Conservation (phyloP, 139 green algal genomes). For the Penium margaritaceum region DNA sequence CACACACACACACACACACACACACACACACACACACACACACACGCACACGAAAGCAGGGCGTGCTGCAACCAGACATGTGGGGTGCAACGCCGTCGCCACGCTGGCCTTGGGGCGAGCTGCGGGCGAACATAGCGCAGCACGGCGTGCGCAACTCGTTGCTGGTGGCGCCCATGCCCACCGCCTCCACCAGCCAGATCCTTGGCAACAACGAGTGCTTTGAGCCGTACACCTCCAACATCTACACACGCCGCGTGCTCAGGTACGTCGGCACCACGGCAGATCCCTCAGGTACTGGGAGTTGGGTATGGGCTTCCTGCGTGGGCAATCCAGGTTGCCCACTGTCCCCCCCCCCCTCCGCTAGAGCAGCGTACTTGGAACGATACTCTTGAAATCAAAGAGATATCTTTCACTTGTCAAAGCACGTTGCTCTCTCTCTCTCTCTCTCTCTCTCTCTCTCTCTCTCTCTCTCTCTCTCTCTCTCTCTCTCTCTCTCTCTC, state of each 20-base stretch:
- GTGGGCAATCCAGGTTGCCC: conserved; percentile 61
- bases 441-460: too few species aligned
- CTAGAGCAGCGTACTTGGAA: conserved; percentile 93
- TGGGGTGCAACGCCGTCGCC: conserved; percentile 71
- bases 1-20: too few species aligned
- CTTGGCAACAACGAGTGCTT: conserved; percentile 98
- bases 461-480: too few species aligned
- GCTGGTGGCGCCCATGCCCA: conserved; percentile 95
- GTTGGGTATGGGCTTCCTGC: conserved; percentile 85
- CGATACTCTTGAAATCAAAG: conserved; percentile 94
- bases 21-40: too few species aligned
- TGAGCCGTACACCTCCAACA: conserved; percentile 96
- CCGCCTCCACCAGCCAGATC: conserved; percentile 82
- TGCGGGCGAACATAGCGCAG: conserved; percentile 67
- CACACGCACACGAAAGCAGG: too few species aligned
- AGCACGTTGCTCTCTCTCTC: conserved; percentile 96
- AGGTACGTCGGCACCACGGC: conserved; percentile 39
- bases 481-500: too few species aligned
- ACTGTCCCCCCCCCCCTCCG: conserved; percentile 79
- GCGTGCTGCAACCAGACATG: conserved; percentile 75
- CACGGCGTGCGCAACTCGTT: conserved; percentile 93
- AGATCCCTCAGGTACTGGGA: conserved; percentile 61
- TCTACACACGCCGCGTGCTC: conserved; percentile 93
- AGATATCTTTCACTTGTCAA: conserved; percentile 87
- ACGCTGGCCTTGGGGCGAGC: conserved; percentile 75